Evolutionary conservation across 306 rosid species (phyloP).

Genomic region (Vicia villosa): DNA sequence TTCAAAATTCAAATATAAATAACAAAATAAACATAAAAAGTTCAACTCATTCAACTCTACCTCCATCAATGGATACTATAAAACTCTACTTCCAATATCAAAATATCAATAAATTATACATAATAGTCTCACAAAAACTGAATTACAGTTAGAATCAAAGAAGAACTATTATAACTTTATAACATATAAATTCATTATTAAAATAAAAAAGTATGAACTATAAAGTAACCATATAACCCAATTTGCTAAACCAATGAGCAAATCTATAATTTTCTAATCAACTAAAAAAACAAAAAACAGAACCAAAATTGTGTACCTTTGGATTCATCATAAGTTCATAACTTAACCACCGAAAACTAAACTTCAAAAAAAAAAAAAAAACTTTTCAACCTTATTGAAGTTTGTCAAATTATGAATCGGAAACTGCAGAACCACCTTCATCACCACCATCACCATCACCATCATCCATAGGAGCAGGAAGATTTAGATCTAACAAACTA

Average conservation of each 20-base stretch:
- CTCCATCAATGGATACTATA: conserved; percentile 35
- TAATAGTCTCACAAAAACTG: conserved; percentile 36
- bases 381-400: conserved; percentile 12
- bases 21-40: conserved; percentile 26
- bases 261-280: conserved; percentile 31
- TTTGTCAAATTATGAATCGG: conserved; percentile 74
- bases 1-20: not conserved
- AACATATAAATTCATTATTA: conserved; percentile 14
- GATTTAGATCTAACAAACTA: conserved; percentile 82
- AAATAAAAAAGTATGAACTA: conserved; percentile 21
- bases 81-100: conserved; percentile 25
- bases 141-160: conserved; percentile 50
- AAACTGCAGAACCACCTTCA: conserved; percentile 74
- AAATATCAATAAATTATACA: conserved; percentile 23
- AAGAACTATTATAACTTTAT: conserved; percentile 16
- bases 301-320: conserved; percentile 56
- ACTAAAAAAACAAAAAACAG: conserved; percentile 21
- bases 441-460: conserved; percentile 51
- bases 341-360: conserved; percentile 9
- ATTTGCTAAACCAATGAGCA: conserved; percentile 41
- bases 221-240: conserved; percentile 32
- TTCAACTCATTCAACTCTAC: conserved; percentile 27
- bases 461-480: conserved; percentile 76
- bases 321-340: conserved; percentile 10
- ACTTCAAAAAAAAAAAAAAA: not conserved